phyloP scores from a whole-genome alignment of 441 rosid species.

The Aquilaria agallochum region DNA sequence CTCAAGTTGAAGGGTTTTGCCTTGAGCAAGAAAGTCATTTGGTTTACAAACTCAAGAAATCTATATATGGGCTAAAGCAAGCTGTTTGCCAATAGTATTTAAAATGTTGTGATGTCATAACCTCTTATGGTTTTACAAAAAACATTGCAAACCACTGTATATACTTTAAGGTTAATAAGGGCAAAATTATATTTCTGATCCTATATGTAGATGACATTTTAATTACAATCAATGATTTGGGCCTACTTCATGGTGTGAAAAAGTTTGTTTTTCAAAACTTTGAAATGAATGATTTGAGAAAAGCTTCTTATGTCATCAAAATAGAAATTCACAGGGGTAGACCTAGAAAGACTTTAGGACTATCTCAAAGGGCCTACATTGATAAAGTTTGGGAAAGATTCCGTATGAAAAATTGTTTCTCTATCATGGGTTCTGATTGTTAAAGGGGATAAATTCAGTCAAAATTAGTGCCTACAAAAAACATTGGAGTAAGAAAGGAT shows the following conservation, averaged over 20 bases:
- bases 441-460: no score
- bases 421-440: no score
- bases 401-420: background rate
- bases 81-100: background rate
- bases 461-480: background rate
- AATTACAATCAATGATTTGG: no score
- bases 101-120: background rate
- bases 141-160: no score
- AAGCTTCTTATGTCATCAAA: background rate
- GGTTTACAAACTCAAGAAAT: no score
- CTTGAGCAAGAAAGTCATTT: no score
- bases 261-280: background rate
- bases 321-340: background rate
- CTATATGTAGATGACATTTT: no score
- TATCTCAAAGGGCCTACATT: background rate
- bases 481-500: no score
- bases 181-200: no score
- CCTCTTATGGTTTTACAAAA: background rate
- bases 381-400: background rate
- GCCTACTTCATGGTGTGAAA: background rate
- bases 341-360: background rate
- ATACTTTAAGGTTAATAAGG: no score
- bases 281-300: background rate
- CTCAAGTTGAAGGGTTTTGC: background rate
- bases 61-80: background rate